phyloP scores from a whole-genome alignment of 768 basidiomycete genomes.

The Inosperma sp. region DNA sequence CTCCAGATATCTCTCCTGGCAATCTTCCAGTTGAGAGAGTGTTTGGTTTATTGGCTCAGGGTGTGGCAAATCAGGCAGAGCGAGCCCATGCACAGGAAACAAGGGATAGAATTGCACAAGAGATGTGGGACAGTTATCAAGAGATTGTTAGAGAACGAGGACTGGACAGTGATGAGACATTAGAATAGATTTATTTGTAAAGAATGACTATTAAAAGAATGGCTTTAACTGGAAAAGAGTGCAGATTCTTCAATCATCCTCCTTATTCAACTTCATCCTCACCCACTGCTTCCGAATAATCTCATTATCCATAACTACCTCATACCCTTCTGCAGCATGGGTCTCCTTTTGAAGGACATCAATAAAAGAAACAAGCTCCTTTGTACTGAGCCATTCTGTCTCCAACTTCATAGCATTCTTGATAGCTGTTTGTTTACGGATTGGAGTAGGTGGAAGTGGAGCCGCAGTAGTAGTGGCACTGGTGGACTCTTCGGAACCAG shows the following conservation, averaged over 20 bases:
- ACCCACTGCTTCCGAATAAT: neutral
- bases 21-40: slow-evolving; percentile 9
- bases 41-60: neutral
- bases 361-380: neutral
- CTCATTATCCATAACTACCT: neutral
- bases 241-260: neutral
- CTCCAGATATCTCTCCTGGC: slow-evolving; percentile 11
- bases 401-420: neutral
- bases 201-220: neutral
- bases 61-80: slow-evolving; percentile 16
- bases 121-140: slow-evolving; percentile 25
- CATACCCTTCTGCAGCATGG: neutral
- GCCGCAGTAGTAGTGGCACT: too few relatives aligned
- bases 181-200: neutral
- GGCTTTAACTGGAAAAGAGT: neutral
- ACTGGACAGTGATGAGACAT: neutral
- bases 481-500: too few relatives aligned
- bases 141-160: neutral
- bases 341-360: neutral
- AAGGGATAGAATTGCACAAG: slow-evolving; percentile 22
- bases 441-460: neutral
- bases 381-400: neutral
- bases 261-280: neutral
- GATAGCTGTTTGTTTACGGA: neutral
- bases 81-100: slow-evolving; percentile 14